phyloP scores from a whole-genome alignment of 2,329 filamentous ascomycete species.

The Diatrype stigma region DNA sequence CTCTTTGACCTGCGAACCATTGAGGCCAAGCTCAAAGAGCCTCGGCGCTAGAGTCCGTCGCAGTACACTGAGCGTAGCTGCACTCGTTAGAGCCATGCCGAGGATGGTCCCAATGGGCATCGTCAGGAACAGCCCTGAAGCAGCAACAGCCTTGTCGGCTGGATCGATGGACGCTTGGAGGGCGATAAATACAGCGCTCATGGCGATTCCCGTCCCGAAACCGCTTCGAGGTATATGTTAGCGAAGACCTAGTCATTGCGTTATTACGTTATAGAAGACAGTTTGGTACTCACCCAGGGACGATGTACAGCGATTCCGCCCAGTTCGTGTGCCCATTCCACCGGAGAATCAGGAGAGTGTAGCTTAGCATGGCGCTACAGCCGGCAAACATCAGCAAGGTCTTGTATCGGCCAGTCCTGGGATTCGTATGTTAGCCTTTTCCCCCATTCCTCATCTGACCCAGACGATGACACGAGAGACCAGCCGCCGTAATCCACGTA shows the following conservation, averaged over 20 bases:
- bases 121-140: conserved; percentile 42
- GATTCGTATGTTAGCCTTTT: neutral
- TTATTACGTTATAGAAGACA: neutral
- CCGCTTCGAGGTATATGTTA: conserved; percentile 31
- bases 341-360: conserved; percentile 47
- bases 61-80: conserved; percentile 18
- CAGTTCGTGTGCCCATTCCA: conserved; percentile 58
- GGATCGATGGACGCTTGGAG: conserved; percentile 42
- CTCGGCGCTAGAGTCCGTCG: conserved; percentile 24
- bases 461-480: no score
- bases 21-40: conserved; percentile 20
- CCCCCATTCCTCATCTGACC: neutral
- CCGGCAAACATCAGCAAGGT: conserved; percentile 47
- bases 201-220: conserved; percentile 44
- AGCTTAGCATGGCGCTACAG: conserved; percentile 44
- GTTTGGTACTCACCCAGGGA: conserved; percentile 38
- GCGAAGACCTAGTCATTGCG: conserved; percentile 1
- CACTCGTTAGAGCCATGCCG: conserved; percentile 21
- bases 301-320: conserved; percentile 54
- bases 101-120: conserved; percentile 34
- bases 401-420: conserved; percentile 57
- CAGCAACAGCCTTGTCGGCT: conserved; percentile 44
- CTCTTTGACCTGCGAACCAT: conserved; percentile 17
- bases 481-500: no score
- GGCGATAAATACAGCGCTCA: conserved; percentile 43